A percentile compares a stretch with the other conserved stretches of the same genome.
These are phyloP conservation scores for Hymenochaete sp. DNA, from an alignment of 1,284 basidiomycete genomes.

Conservation along the genomic window DNA sequence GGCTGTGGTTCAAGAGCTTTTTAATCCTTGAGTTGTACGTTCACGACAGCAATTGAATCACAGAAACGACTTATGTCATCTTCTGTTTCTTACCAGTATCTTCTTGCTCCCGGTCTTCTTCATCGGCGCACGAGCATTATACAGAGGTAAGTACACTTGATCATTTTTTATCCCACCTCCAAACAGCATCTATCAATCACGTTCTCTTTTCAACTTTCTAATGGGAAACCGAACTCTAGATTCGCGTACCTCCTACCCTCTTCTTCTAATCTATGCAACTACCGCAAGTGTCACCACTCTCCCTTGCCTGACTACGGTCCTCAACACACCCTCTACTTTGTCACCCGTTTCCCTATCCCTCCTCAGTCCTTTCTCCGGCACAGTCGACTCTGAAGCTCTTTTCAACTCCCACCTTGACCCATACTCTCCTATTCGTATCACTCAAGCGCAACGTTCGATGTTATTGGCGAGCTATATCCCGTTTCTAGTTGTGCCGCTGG, in stretches of 20 bases:
- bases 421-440: conserved; percentile 29
- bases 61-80: conserved; percentile 22
- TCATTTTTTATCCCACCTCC: not conserved
- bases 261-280: conserved; percentile 66
- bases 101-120: conserved; percentile 77
- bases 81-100: conserved; percentile 30
- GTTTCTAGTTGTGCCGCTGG: conserved; percentile 62
- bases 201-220: conserved; percentile 18
- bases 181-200: not conserved
- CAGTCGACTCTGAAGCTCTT: not conserved
- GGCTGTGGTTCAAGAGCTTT: conserved; percentile 64
- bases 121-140: conserved; percentile 57
- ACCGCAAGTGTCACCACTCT: conserved; percentile 72
- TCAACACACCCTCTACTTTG: conserved; percentile 36
- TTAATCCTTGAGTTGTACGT: conserved; percentile 42
- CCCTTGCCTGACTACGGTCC: conserved; percentile 55
- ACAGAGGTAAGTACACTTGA: conserved; percentile 40
- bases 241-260: conserved; percentile 38
- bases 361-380: conserved; percentile 2
- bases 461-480: conserved; percentile 70
- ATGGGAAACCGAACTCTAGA: no score
- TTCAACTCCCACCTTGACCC: not conserved
- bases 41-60: not conserved
- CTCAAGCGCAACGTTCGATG: conserved; percentile 36
- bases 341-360: conserved; percentile 25